Percentiles rank a stretch among this genome's conserved stretches.
Evolutionary conservation across 1,139 yeast genomes (phyloP).

Genomic region (Zygoascus meyerae): DNA sequence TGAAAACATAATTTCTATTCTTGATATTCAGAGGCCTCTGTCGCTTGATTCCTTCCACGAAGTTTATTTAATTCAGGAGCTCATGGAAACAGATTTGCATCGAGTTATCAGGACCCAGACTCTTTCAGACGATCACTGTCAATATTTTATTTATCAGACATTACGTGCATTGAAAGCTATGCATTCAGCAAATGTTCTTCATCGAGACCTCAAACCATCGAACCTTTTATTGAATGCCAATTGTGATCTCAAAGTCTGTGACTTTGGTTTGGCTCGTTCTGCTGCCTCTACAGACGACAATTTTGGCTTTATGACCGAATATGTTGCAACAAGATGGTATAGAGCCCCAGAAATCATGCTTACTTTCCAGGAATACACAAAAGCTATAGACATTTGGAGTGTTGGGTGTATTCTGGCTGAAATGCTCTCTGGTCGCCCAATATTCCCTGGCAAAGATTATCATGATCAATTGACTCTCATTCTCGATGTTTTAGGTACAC

Average conservation of each 20-base stretch:
- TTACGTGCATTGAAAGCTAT: conserved; percentile 82
- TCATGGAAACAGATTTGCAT: conserved; percentile 94
- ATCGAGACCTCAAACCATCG: conserved; percentile 88
- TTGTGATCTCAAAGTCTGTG: conserved; percentile 91
- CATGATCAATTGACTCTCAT: conserved; percentile 83
- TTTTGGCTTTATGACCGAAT: conserved; percentile 83
- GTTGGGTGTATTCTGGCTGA: conserved; percentile 96
- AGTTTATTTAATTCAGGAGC: conserved; percentile 87
- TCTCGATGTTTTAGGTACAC: conserved; percentile 87
- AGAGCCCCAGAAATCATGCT: conserved; percentile 97
- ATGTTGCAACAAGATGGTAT: conserved; percentile 97
- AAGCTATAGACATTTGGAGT: conserved; percentile 95
- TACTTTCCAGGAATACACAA: conserved; percentile 86
- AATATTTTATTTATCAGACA: conserved; percentile 87
- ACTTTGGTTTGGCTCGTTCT: conserved; percentile 84
- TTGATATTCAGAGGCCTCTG: conserved; percentile 86
- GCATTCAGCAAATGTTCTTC: conserved; percentile 88
- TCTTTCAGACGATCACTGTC: conserved; percentile 86
- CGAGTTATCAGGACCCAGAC: conserved; percentile 82
- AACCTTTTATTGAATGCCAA: conserved; percentile 81
- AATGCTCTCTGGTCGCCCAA: conserved; percentile 77
- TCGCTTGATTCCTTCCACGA: conserved; percentile 72
- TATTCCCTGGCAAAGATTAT: conserved; percentile 93
- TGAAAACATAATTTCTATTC: conserved; percentile 84
- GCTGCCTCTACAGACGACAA: conserved; percentile 50